These are phyloP conservation scores for Aspergillus olivimuriae DNA, from an alignment of 495 filamentous ascomycete genomes.

Conservation along the genomic window DNA sequence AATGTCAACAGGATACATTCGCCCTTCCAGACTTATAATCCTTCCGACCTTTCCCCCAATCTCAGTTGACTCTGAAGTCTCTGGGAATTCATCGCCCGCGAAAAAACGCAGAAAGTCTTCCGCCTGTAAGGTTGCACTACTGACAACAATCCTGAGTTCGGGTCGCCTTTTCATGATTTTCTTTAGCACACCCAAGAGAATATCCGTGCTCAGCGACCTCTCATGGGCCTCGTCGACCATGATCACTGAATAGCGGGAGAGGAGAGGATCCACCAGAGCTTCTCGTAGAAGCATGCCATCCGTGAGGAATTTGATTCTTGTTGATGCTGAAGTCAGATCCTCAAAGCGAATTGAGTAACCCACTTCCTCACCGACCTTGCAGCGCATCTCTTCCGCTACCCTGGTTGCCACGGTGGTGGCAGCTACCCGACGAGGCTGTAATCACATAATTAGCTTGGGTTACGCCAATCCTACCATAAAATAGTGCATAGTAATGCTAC, in stretches of 20 bases:
- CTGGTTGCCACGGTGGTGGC: constrained; percentile 86
- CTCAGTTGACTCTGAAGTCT: constrained; percentile 29
- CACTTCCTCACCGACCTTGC: constrained; percentile 87
- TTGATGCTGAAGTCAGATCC: constrained; percentile 82
- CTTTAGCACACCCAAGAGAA: constrained; percentile 89
- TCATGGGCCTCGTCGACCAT: constrained; percentile 99
- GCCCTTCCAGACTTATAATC: constrained; percentile 86
- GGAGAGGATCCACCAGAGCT: constrained; percentile 83
- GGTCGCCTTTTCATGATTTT: constrained; percentile 80
- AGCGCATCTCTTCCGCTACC: constrained; percentile 90
- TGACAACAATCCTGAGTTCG: constrained; percentile 84
- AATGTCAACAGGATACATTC: constrained; percentile 87
- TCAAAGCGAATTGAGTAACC: constrained; percentile 97
- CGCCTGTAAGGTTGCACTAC: constrained; percentile 90
- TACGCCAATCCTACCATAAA: too few species aligned
- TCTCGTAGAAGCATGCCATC: constrained; percentile 94
- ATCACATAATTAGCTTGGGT: too few species aligned
- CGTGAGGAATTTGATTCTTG: constrained; percentile 92
- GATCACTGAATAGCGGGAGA: constrained; percentile 91
- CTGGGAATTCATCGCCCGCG: constrained; percentile 38
- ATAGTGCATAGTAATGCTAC: constrained; percentile 1
- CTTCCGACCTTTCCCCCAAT: constrained; percentile 47
- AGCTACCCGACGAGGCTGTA: constrained; percentile 81
- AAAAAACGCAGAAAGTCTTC: constrained; percentile 87
- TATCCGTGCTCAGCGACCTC: constrained; percentile 86